Conservation (phyloP, 1,284 basidiomycete genomes). For the Trichosporon sp. region DNA sequence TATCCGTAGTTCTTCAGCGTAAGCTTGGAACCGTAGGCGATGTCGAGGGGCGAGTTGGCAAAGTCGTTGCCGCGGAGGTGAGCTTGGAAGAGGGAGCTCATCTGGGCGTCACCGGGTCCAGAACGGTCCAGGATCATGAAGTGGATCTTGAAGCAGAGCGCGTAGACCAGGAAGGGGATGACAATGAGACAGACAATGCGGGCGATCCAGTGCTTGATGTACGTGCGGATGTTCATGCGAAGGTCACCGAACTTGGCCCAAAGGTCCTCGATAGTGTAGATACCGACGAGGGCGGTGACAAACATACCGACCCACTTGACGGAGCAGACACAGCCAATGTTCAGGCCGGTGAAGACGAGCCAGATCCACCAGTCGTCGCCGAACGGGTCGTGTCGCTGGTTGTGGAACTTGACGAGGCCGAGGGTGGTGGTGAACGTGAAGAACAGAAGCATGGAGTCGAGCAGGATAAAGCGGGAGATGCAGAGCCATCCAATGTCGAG, state of each 20-base stretch:
- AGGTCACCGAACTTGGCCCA: slow-evolving; percentile 99
- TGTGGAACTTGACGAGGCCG: slow-evolving; percentile 93
- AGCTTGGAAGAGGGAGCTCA: slow-evolving; percentile 99
- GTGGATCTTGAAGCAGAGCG: slow-evolving; percentile 92
- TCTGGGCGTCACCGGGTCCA: slow-evolving; percentile 95
- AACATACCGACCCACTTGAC: slow-evolving; percentile 98
- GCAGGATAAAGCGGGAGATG: slow-evolving; percentile 94
- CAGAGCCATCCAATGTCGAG: slow-evolving; percentile 92
- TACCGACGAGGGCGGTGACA: slow-evolving; percentile 87
- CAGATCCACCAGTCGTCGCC: slow-evolving; percentile 96
- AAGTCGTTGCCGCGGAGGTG: slow-evolving; percentile 94
- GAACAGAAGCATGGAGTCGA: slow-evolving; percentile 97
- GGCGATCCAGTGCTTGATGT: slow-evolving; percentile 88
- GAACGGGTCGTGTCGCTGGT: slow-evolving; percentile 89
- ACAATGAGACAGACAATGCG: slow-evolving; percentile 83
- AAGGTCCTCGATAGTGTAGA: slow-evolving; percentile 96
- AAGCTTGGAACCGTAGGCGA: slow-evolving; percentile 86
- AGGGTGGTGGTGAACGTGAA: slow-evolving; percentile 98
- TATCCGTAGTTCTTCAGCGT: slow-evolving; percentile 98
- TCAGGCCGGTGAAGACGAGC: slow-evolving; percentile 84
- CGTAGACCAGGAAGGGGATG: slow-evolving; percentile 87
- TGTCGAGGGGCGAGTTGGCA: slow-evolving; percentile 79
- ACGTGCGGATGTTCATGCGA: slow-evolving; percentile 80
- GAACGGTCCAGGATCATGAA: slow-evolving; percentile 92
- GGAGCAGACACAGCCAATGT: slow-evolving; percentile 93